Evolutionary conservation across 169 alveolate genomes (phyloP).

Genomic region (Plasmodium fragile): DNA sequence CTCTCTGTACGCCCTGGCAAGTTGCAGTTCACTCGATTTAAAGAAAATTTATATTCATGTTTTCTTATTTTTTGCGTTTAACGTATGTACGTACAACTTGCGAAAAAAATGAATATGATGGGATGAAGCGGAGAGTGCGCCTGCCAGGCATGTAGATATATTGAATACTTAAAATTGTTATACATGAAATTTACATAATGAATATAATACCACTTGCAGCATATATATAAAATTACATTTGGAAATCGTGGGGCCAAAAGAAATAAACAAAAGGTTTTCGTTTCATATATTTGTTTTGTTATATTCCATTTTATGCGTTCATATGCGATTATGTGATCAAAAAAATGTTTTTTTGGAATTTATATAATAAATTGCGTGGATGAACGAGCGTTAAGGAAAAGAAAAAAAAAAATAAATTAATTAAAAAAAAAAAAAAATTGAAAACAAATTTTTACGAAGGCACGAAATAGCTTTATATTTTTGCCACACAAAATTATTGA

Average conservation of each 20-base stretch:
- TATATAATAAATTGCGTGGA: neutral
- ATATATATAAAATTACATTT: too few relatives aligned
- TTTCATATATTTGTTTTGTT: neutral
- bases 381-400: neutral
- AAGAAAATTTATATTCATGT: constrained; percentile 1
- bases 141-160: neutral
- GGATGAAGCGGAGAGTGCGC: neutral
- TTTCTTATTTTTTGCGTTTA: neutral
- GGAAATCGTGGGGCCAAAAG: neutral
- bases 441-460: neutral
- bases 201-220: neutral
- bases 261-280: neutral
- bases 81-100: constrained; percentile 2
- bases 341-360: neutral
- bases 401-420: neutral
- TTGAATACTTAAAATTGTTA: neutral
- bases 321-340: neutral
- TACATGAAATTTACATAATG: neutral
- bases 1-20: too few relatives aligned
- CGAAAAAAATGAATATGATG: neutral
- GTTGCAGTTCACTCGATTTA: neutral
- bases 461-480: neutral
- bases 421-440: neutral
- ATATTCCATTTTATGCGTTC: neutral
- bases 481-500: neutral